phyloP scores from a whole-genome alignment of 2,329 filamentous ascomycete species.

The Xylariaceae sp. region DNA sequence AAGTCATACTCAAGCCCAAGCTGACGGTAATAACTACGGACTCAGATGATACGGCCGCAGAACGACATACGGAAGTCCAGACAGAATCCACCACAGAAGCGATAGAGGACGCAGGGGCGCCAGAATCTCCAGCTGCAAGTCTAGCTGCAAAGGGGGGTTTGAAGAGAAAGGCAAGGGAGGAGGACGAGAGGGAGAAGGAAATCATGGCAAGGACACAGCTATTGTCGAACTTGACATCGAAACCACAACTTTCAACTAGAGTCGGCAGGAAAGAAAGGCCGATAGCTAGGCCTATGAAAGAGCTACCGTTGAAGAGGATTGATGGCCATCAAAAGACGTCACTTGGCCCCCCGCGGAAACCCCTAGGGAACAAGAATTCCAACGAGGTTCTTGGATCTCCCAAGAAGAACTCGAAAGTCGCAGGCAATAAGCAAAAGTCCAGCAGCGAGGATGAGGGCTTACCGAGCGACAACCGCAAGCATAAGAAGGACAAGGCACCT shows the following conservation, averaged over 20 bases:
- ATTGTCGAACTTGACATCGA: slow-evolving; percentile 24
- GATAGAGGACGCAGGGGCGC: slow-evolving; percentile 1
- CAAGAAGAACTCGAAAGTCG: slow-evolving; percentile 51
- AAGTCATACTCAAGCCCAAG: neutral
- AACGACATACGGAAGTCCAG: neutral
- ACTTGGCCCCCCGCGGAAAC: slow-evolving; percentile 36
- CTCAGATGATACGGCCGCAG: slow-evolving; percentile 2
- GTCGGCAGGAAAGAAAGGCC: slow-evolving; percentile 26
- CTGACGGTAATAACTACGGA: slow-evolving; percentile 2
- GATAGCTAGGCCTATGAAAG: slow-evolving; percentile 39
- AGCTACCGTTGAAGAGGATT: slow-evolving; percentile 38
- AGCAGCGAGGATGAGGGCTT: slow-evolving; percentile 25
- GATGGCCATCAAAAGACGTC: slow-evolving; percentile 33
- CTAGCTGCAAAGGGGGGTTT: slow-evolving; percentile 41
- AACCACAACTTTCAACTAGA: slow-evolving; percentile 27
- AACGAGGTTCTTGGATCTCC: slow-evolving; percentile 56
- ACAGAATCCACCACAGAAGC: slow-evolving; percentile 3
- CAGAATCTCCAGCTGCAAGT: slow-evolving; percentile 14
- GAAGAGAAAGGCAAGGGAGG: slow-evolving; percentile 53
- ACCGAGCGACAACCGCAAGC: slow-evolving; percentile 14
- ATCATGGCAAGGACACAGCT: slow-evolving; percentile 30
- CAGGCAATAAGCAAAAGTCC: slow-evolving; percentile 36
- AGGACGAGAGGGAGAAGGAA: slow-evolving; percentile 46
- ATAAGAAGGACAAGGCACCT: slow-evolving; percentile 21
- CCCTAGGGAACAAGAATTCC: slow-evolving; percentile 52